Conservation (phyloP, 352 stramenopile species). For the Peronospora belbahrii region DNA sequence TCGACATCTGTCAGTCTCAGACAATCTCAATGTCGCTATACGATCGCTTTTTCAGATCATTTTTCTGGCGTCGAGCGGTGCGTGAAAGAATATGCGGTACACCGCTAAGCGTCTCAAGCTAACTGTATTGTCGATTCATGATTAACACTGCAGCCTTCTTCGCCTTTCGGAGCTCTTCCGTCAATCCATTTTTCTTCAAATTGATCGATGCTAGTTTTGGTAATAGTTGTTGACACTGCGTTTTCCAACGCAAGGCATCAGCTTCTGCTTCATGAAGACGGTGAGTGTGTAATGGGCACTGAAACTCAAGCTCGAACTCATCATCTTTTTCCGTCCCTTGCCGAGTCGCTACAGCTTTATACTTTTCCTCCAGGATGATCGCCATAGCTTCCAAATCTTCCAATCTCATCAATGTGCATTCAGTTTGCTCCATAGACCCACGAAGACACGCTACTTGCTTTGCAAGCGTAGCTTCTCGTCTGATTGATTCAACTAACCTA, state of each 20-base stretch:
- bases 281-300: conserved; percentile 1
- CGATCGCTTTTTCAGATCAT: too few relatives aligned
- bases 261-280: conserved; percentile 15
- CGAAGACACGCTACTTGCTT: conserved; percentile 15
- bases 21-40: too few relatives aligned
- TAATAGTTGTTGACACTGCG: too few relatives aligned
- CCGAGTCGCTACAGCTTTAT: not conserved
- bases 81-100: too few relatives aligned
- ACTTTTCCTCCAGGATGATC: conserved; percentile 1
- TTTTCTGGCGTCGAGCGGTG: too few relatives aligned
- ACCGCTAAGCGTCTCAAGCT: too few relatives aligned
- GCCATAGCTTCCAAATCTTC: conserved; percentile 19
- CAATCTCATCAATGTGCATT: conserved; percentile 17
- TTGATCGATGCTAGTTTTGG: too few relatives aligned
- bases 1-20: too few relatives aligned
- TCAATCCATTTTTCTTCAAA: conserved; percentile 9
- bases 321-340: conserved; percentile 3
- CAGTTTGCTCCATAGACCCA: conserved; percentile 12
- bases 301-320: not conserved
- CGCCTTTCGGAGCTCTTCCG: conserved; percentile 18
- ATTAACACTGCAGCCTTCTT: too few relatives aligned
- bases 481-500: conserved; percentile 17
- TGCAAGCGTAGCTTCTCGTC: conserved; percentile 13
- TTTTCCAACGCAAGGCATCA: conserved; percentile 13
- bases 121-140: too few relatives aligned